phyloP scores from a whole-genome alignment of 2,329 filamentous ascomycete species.

The Paradendryphiella salina region DNA sequence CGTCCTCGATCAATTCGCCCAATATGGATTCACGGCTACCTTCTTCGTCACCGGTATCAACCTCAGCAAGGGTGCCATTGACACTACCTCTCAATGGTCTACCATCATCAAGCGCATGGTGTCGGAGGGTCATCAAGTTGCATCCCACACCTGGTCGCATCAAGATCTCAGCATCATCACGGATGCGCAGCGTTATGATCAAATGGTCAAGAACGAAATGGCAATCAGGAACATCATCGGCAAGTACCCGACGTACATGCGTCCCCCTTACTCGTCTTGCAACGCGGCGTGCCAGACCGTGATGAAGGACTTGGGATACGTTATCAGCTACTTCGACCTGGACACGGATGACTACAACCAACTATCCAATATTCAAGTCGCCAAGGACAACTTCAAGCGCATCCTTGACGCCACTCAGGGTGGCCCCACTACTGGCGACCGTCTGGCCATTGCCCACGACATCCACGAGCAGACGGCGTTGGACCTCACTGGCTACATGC shows the following conservation, averaged over 20 bases:
- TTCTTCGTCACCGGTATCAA: conserved; percentile 68
- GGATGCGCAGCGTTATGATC: conserved; percentile 51
- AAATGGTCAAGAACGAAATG: conserved; percentile 60
- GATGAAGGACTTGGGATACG: conserved; percentile 56
- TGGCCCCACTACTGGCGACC: conserved; percentile 34
- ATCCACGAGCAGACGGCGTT: conserved; percentile 53
- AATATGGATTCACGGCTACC: conserved; percentile 63
- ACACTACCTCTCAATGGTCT: conserved; percentile 53
- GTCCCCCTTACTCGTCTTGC: conserved; percentile 55
- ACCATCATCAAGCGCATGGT: conserved; percentile 60
- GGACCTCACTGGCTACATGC: conserved; percentile 51
- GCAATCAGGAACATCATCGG: conserved; percentile 59
- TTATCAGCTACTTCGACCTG: conserved; percentile 63
- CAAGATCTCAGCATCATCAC: conserved; percentile 53
- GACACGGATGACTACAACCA: conserved; percentile 56
- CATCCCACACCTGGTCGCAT: conserved; percentile 61
- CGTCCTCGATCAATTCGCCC: conserved; percentile 63
- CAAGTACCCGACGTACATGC: conserved; percentile 60
- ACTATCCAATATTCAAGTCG: conserved; percentile 41
- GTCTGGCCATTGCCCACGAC: conserved; percentile 59
- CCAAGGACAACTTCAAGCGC: conserved; percentile 48
- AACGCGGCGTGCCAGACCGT: conserved; percentile 45
- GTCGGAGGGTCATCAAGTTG: conserved; percentile 62
- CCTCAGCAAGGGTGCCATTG: conserved; percentile 60
- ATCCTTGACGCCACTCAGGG: conserved; percentile 29